Base-by-base conservation (phyloP, 177 flowering plant species). In the Vitis hybrid region DNA sequence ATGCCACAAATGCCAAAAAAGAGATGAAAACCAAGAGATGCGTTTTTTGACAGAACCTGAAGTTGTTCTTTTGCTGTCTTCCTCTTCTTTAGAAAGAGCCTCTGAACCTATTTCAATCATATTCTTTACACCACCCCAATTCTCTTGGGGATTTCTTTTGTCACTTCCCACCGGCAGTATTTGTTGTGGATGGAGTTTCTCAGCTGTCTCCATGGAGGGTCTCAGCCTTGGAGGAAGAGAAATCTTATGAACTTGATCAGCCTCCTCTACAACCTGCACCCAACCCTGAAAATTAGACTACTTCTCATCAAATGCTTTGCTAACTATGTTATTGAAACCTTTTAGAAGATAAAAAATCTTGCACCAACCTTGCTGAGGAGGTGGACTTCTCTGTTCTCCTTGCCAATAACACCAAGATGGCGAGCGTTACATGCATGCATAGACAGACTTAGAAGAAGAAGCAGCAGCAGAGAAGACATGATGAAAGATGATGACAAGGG, bases 351-450 rank as follows among this genome's bases (percentile, higher is more conserved):
- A 38, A 38, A 8, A n/a, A 10, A 19, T 59, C 12, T 28, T 59
- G 56, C 69, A 77, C 77, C 74, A 65, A 80, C 84, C 84, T 75
- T 64, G 74, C 15, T 14, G 52, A 52, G 66, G 66, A 14, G 44
- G 24, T 50, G 53, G 22, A 55, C 52, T 62, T 31, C 55, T 49
- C 31, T 58, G 8, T 28, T 15, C 54, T 47, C 66, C 69, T 76
- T 77, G 13, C 22, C 10, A 65, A 31, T 19, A 60, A 49, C 15
- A 28, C 69, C n/a, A 0, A 78, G 77, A 64, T 18, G 70, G 64
- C 90, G 85, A 24, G 82, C 85, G 13, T 57, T 63, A 77, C 87
- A 83, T 78, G 84, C 85, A 81, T 81, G 86, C 73, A 82, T 22
- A 20, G 78, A 76, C 18, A 81, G 66, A 54, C 67, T 84, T 0